Evolutionary conservation across 176 grass and related monocot species (phyloP).

Genomic region (Avena atlantica): DNA sequence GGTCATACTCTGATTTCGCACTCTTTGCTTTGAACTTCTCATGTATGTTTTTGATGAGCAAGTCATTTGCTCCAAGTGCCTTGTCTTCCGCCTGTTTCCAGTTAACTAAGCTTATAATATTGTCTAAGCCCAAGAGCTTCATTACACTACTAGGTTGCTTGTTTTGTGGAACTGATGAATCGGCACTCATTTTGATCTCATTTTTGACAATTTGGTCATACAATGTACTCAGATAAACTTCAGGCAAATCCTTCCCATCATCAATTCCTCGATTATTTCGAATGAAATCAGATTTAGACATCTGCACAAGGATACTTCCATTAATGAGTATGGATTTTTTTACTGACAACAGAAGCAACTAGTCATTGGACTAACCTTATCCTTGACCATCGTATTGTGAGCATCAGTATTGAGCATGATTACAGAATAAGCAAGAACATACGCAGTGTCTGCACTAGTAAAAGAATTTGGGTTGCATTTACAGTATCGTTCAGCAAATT

Average conservation of each 20-base stretch:
- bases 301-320: constrained; percentile 57
- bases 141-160: constrained; percentile 86
- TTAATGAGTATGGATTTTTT: constrained; percentile 33
- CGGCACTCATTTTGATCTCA: constrained; percentile 98
- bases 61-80: constrained; percentile 86
- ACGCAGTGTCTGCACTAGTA: constrained; percentile 99
- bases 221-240: constrained; percentile 81
- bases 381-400: constrained; percentile 99
- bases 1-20: constrained; percentile 86
- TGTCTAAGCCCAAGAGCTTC: constrained; percentile 93
- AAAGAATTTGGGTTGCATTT: constrained; percentile 95
- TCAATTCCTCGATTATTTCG: constrained; percentile 97
- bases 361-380: constrained; percentile 72
- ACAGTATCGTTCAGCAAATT: constrained; percentile 96
- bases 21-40: constrained; percentile 99
- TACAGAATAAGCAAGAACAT: constrained; percentile 99
- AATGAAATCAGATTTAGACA: constrained; percentile 92
- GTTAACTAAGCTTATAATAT: constrained; percentile 87
- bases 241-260: constrained; percentile 98
- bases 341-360: constrained; percentile 1
- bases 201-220: constrained; percentile 98
- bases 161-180: constrained; percentile 73
- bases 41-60: constrained; percentile 96
- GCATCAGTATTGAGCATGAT: constrained; percentile 99
- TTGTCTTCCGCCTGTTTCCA: constrained; percentile 89